Base-by-base conservation (phyloP, 768 basidiomycete species). In the Fistulinella prunicolor region DNA sequence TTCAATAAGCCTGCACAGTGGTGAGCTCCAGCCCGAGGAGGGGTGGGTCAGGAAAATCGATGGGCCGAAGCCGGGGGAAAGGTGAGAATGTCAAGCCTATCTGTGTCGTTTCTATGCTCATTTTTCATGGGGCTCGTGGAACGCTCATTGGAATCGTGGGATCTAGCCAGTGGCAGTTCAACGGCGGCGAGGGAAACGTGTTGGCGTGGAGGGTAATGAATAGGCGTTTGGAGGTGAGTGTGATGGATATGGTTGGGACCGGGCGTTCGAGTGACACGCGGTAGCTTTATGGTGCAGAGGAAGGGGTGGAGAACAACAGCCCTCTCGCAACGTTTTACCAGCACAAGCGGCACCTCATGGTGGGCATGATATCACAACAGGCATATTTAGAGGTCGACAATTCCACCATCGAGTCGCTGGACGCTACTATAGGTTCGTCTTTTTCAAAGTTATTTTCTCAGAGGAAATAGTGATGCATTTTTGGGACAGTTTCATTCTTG, bases 381-480 rank as follows among this genome's bases (percentile, higher is more conserved):
- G 70, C 71, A 29, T 70, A 66, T 47, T 38, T 73, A 29, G 71
- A 73, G 32, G 51, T 73, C 13, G 62, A 69, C 35, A 48, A 60
- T 26, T 59, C 58, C n/a, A 56, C 63, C 16, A 19, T 66, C 42
- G 62, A 66, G 19, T 65, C 68, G 6, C 29, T 71, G 36, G 72
- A 74, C 42, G 56, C 63, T 9, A 61, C 74, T 39, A 62, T 72
- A 51, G 38, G 72, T 70, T 29, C 17, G 67, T 59, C 39, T 16
- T 34, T 12, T 49, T 32, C 10, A n/a, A 32, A 21, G 4, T 3
- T 10, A 4, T 19, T 24, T 46, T n/a, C 8, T n/a, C 12, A 3
- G 17, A 23, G 28, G 9, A 26, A 39, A 30, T 36, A 26, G 38
- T 52, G 36, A 53, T 39, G 26, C 13, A 45, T 42, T 3, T 34